phyloP scores from a whole-genome alignment of 257 asterid species.

The Petunia axillaris region DNA sequence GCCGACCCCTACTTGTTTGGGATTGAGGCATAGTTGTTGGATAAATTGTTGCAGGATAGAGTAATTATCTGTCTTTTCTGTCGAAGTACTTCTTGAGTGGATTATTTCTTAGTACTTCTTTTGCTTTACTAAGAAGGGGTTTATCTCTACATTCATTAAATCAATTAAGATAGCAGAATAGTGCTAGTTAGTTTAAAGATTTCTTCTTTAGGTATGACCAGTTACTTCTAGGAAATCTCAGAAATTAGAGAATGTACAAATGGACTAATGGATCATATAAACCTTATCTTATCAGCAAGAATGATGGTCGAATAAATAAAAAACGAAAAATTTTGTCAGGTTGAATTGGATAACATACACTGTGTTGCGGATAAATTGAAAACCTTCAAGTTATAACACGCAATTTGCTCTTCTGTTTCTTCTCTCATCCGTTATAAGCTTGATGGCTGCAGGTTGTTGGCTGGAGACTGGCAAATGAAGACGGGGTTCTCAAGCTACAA shows the following conservation, averaged over 20 bases:
- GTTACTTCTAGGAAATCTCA: background rate
- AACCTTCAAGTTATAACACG: background rate
- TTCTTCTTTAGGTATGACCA: background rate
- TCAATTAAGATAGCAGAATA: background rate
- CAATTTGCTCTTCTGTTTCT: background rate
- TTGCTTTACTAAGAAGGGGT: background rate
- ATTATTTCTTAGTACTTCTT: background rate
- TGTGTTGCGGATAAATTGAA: background rate
- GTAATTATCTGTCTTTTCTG: background rate
- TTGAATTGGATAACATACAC: background rate
- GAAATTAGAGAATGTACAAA: background rate
- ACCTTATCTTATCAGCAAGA: background rate
- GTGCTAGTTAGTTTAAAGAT: background rate
- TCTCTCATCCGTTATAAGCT: background rate
- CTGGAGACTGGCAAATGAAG: conserved; percentile 68
- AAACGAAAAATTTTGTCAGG: background rate
- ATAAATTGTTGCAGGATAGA: background rate
- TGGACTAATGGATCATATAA: background rate
- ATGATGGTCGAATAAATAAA: background rate
- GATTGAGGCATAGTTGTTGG: too few relatives aligned
- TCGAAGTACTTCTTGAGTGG: background rate
- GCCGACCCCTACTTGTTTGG: too few relatives aligned
- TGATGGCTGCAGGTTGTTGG: conserved; percentile 64
- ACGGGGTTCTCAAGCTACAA: conserved; percentile 54
- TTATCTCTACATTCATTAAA: background rate